Conservation (phyloP, 2,329 filamentous ascomycete genomes). For the Zymoseptoria brevis region DNA sequence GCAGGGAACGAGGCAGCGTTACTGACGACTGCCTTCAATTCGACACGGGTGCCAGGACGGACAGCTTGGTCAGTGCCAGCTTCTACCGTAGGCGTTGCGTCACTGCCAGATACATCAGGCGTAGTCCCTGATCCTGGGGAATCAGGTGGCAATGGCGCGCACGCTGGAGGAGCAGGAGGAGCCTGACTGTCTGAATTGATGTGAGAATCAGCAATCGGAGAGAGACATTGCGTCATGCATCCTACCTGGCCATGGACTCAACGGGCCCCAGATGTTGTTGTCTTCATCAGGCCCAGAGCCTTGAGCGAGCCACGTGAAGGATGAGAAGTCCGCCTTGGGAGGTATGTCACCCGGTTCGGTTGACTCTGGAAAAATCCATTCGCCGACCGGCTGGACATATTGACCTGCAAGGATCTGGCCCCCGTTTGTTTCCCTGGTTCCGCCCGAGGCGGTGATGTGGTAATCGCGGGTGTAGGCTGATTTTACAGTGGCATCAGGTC, state of each 20-base stretch:
- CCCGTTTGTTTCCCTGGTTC: slow-evolving; percentile 30
- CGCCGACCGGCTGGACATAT: slow-evolving; percentile 35
- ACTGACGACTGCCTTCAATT: slow-evolving; percentile 23
- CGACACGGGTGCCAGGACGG: background rate
- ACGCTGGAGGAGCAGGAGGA: slow-evolving; percentile 22
- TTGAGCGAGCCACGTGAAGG: slow-evolving; percentile 27
- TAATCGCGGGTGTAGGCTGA: background rate
- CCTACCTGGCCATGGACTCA: slow-evolving; percentile 31
- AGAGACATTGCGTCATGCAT: background rate
- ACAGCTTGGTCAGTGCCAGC: background rate
- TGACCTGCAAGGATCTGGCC: slow-evolving; percentile 33
- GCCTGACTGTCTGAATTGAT: slow-evolving; percentile 12
- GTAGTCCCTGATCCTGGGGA: too few species aligned
- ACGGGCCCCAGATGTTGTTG: slow-evolving; percentile 31
- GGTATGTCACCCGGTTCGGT: slow-evolving; percentile 31
- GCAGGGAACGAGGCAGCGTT: slow-evolving; percentile 12
- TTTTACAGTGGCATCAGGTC: background rate
- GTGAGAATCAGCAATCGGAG: too few species aligned
- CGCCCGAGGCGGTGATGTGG: slow-evolving; percentile 30
- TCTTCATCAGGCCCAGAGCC: slow-evolving; percentile 25
- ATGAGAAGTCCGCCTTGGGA: slow-evolving; percentile 30
- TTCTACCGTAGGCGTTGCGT: slow-evolving; percentile 6
- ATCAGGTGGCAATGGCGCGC: slow-evolving; percentile 11
- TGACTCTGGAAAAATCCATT: slow-evolving; percentile 40
- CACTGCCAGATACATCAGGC: too few species aligned